A percentile compares a stretch with the other conserved stretches of the same genome.
Evolutionary conservation across 352 stramenopile species (phyloP).

Genomic region (Phytopythium delawarense): DNA sequence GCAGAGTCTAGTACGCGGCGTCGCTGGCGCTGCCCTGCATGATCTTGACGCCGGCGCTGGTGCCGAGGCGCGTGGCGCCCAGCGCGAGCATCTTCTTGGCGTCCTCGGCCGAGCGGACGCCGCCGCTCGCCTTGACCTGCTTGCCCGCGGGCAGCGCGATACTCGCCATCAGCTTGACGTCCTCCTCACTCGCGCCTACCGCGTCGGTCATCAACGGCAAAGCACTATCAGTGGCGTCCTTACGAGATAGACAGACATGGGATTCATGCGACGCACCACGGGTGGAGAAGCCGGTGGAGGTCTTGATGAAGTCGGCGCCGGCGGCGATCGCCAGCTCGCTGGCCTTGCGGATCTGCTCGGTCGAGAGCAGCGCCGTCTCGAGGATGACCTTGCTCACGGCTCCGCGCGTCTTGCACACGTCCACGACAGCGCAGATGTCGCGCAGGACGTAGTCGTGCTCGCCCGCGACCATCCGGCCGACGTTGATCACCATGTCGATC

Average conservation of each 20-base stretch:
- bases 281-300: constrained; percentile 82
- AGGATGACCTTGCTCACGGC: constrained; percentile 82
- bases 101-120: constrained; percentile 64
- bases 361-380: constrained; percentile 71
- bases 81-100: constrained; percentile 67
- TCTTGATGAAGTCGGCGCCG: constrained; percentile 87
- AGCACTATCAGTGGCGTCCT: not conserved
- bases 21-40: constrained; percentile 27
- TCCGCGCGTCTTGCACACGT: constrained; percentile 54
- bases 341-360: constrained; percentile 64
- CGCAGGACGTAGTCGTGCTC: constrained; percentile 74
- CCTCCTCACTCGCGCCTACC: constrained; percentile 66
- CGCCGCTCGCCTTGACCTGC: constrained; percentile 80
- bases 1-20: constrained; percentile 10
- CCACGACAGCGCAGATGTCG: constrained; percentile 67
- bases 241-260: too few species aligned
- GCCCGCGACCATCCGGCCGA: constrained; percentile 51
- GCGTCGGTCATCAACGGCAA: not conserved
- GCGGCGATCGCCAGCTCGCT: constrained; percentile 62
- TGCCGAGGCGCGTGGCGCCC: constrained; percentile 66
- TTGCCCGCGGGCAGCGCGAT: constrained; percentile 56
- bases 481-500: constrained; percentile 88
- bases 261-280: constrained; percentile 25
- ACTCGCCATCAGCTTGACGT: constrained; percentile 67
- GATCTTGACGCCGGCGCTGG: constrained; percentile 66